Conservation (phyloP, 1,284 basidiomycete species). For the Stygiomarasmius scandens region DNA sequence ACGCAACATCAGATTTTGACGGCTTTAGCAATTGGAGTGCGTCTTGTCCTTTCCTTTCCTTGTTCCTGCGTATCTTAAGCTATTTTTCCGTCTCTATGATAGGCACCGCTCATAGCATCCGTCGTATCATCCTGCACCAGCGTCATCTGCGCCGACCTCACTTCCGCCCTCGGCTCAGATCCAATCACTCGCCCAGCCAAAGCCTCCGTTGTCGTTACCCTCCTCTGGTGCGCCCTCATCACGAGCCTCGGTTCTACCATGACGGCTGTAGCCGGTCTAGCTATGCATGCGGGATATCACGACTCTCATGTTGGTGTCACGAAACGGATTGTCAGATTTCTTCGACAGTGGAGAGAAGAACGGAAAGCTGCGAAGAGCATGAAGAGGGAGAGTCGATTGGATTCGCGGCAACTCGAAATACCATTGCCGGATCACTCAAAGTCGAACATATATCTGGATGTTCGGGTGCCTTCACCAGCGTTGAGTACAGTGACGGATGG, state of each 20-base stretch:
- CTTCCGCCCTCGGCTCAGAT: background rate
- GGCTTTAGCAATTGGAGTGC: background rate
- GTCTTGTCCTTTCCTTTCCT: background rate
- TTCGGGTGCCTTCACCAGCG: background rate
- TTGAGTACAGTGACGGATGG: background rate
- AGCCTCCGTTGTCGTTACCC: background rate
- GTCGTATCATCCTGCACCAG: background rate
- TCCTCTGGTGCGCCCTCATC: background rate
- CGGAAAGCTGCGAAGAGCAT: background rate
- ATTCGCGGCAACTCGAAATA: too few species aligned
- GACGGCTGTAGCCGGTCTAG: background rate
- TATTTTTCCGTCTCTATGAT: background rate
- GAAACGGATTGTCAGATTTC: background rate
- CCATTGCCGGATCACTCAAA: background rate
- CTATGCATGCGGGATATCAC: background rate
- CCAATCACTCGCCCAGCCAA: background rate
- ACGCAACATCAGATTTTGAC: background rate
- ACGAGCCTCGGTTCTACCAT: background rate
- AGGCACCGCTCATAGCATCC: background rate
- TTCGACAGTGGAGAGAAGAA: background rate
- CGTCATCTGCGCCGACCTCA: background rate
- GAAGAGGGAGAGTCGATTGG: background rate
- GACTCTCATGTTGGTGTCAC: background rate
- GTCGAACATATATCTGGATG: background rate
- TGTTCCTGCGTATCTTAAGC: background rate